A percentile compares a stretch with the other conserved stretches of the same genome.
Conservation (phyloP, 768 basidiomycete species). For the Daedaleopsis sinensis region DNA sequence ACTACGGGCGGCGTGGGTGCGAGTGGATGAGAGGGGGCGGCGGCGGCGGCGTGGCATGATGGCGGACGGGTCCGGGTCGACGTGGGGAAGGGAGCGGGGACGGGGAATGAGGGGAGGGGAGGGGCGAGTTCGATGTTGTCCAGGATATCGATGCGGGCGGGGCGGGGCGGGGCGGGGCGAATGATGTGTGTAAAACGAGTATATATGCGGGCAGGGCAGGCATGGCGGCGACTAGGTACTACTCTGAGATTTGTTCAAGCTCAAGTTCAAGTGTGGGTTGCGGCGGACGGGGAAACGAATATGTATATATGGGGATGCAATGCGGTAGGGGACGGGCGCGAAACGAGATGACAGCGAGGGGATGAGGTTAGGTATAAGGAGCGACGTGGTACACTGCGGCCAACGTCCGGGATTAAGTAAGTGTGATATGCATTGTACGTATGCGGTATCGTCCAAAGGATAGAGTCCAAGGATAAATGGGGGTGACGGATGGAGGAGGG, state of each 20-base stretch:
- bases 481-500: too few species aligned
- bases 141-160: too few species aligned
- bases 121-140: too few species aligned
- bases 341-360: conserved; percentile 5
- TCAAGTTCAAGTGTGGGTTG: too few species aligned
- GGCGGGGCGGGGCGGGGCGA: too few species aligned
- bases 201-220: too few species aligned
- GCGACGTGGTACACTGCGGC: conserved; percentile 1
- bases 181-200: too few species aligned
- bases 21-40: neutral
- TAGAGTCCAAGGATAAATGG: neutral
- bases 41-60: neutral
- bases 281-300: neutral
- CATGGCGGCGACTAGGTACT: neutral
- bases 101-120: too few species aligned
- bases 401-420: conserved; percentile 9
- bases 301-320: neutral
- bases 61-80: too few species aligned
- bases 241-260: neutral
- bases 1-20: neutral
- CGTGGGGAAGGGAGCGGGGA: too few species aligned
- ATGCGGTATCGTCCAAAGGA: neutral
- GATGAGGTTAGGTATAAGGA: conserved; percentile 15
- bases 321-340: neutral
- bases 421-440: neutral